Base-by-base conservation (phyloP, 2,329 filamentous ascomycete species). In the Acarospora socialis region DNA sequence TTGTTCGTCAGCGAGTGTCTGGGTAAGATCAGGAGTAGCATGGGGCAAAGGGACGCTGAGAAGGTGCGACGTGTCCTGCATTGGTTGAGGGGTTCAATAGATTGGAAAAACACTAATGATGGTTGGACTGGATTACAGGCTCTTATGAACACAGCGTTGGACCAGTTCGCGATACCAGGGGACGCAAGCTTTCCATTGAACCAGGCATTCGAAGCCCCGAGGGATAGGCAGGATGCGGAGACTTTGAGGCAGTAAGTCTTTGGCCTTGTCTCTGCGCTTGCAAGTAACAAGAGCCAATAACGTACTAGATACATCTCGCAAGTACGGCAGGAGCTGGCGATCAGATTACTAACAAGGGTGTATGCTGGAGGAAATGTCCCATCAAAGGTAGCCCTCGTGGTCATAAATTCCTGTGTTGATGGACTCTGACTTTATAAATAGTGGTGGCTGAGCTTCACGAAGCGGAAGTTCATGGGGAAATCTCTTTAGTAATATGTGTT, bases 381-480 rank as follows among this genome's bases (percentile, higher is more conserved):
- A 57, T 81, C 60, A 43, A 74, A 76, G 61, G 66, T 68, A 47
- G 46, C 54, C 13, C 7, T n/a, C 21, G 19, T 35, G 4, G 16
- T 8, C 4, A 30, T 28, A 17, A 22, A 12, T 9, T 6, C 7
- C 7, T 10, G 21, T 9, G 12, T 21, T 9, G 23, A 2, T 7
- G 12, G 16, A 26, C 16, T 6, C 7, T 30, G 28, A 22, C 43
- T 52, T 54, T 39, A 53, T 10, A 70, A 63, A 57, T 72, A 92
- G 74, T 95, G 87, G 82, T 98, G 90, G 90, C 61, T 98, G 55
- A 95, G 90, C 67, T 98, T 94, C 56, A 82, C 81, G 33, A 95
- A 95, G 76, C 77, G 90, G 62, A 94, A 94, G 73, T 98, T 98
- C 54, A 95, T 98, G 90, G 86, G 86, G 56, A 95, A 95, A 73